A percentile compares a stretch with the other conserved stretches of the same genome.
These are phyloP conservation scores for Coemansia umbellata DNA, from an alignment of 192 early-diverging fungal genomes.

Conservation along the genomic window DNA sequence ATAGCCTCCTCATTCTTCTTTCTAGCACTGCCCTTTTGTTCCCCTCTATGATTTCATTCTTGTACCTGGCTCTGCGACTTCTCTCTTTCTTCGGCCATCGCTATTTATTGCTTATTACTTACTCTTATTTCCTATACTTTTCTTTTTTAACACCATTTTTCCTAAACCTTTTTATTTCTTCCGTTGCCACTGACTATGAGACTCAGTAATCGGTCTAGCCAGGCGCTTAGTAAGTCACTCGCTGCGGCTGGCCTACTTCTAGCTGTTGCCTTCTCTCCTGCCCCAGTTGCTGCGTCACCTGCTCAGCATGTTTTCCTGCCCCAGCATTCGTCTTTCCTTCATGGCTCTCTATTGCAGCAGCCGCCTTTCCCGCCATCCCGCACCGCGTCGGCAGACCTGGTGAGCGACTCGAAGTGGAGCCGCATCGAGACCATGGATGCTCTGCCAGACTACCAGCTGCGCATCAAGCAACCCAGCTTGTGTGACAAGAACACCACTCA, in stretches of 20 bases:
- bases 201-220: background rate
- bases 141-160: background rate
- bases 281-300: conserved; percentile 16
- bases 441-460: conserved; percentile 70
- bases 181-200: conserved; percentile 5
- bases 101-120: conserved; percentile 1
- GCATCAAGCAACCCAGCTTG: conserved; percentile 70
- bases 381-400: conserved; percentile 17
- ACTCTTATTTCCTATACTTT: background rate
- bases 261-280: conserved; percentile 1
- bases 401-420: conserved; percentile 26
- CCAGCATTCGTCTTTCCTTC: conserved; percentile 5
- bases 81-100: background rate
- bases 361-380: conserved; percentile 7
- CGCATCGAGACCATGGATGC: conserved; percentile 41
- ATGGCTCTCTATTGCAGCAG: too few species aligned
- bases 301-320: conserved; percentile 30
- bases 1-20: too few species aligned
- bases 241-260: conserved; percentile 18
- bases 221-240: background rate
- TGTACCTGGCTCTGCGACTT: too few species aligned
- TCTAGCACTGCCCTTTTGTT: too few species aligned
- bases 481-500: conserved; percentile 89
- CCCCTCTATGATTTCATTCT: too few species aligned
- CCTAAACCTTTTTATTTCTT: background rate